These are phyloP conservation scores for Salvia rosmarinus DNA, from an alignment of 257 asterid genomes.

Conservation along the genomic window DNA sequence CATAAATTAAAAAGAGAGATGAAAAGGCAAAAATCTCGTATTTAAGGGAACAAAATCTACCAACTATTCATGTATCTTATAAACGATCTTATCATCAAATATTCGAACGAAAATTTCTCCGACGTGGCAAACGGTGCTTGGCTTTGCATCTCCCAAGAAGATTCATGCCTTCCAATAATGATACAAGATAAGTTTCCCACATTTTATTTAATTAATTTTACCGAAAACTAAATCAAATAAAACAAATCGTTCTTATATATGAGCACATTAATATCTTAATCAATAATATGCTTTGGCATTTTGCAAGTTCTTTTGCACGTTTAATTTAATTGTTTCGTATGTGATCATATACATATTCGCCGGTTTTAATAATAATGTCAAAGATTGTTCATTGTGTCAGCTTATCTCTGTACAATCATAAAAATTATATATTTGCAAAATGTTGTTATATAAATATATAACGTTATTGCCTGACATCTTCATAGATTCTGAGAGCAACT, in stretches of 20 bases:
- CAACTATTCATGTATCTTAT: slow-evolving; percentile 33
- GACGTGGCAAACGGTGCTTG: slow-evolving; percentile 39
- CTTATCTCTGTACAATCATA: slow-evolving; percentile 27
- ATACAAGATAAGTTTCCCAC: slow-evolving; percentile 26
- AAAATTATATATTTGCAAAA: background rate
- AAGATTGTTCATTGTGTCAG: slow-evolving; percentile 18
- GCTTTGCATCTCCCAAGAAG: slow-evolving; percentile 44
- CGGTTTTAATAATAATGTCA: slow-evolving; percentile 3
- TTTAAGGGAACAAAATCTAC: slow-evolving; percentile 32
- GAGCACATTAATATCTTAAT: background rate
- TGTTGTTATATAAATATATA: background rate
- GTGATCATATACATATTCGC: background rate
- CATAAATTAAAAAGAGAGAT: background rate
- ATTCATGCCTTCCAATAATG: slow-evolving; percentile 36
- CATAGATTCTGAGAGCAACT: slow-evolving; percentile 32
- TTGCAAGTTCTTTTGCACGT: slow-evolving; percentile 6
- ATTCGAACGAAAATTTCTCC: slow-evolving; percentile 19
- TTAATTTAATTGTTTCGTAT: slow-evolving; percentile 2
- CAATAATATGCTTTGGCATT: background rate
- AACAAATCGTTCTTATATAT: background rate
- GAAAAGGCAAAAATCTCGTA: too few relatives aligned
- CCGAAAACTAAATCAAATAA: background rate
- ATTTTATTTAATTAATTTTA: slow-evolving; percentile 7
- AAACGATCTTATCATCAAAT: slow-evolving; percentile 41
- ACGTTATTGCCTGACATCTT: slow-evolving; percentile 27